Conservation (phyloP, 257 asterid genomes). For the Orobanche coerulescens region DNA sequence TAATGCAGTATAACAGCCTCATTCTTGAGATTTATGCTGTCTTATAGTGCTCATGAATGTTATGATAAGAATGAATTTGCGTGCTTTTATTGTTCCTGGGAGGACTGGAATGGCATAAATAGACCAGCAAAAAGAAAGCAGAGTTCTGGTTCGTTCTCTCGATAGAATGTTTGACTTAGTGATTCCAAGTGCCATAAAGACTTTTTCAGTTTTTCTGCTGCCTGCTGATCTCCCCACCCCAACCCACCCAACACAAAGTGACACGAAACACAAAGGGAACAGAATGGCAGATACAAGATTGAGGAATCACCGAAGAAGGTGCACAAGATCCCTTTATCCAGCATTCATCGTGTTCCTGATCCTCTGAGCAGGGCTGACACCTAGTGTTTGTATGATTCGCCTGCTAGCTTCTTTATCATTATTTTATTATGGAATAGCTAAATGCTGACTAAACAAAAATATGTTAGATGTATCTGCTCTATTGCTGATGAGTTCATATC, state of each 20-base stretch:
- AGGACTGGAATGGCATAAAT: neutral
- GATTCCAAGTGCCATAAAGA: neutral
- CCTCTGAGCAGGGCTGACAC: neutral
- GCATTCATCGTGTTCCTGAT: neutral
- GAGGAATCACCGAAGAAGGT: neutral
- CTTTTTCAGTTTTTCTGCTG: slow-evolving; percentile 2
- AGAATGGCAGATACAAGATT: neutral
- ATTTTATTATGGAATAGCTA: neutral
- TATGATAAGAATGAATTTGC: neutral
- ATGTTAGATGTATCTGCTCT: neutral
- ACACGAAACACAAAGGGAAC: neutral
- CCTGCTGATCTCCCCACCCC: neutral
- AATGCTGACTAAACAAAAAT: too few species aligned
- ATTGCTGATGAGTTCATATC: slow-evolving; percentile 12
- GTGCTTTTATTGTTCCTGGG: neutral
- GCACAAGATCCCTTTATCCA: neutral
- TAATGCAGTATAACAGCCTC: neutral
- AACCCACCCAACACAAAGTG: neutral
- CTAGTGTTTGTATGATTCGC: neutral
- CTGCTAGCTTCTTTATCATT: neutral
- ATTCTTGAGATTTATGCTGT: neutral
- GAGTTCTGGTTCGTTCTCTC: neutral
- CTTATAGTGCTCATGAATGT: neutral
- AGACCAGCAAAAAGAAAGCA: neutral
- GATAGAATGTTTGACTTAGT: neutral